Percentiles rank a stretch among this genome's conserved stretches.
Conservation (phyloP, 208 protist genomes). For the Trypanosomatidae sp. region DNA sequence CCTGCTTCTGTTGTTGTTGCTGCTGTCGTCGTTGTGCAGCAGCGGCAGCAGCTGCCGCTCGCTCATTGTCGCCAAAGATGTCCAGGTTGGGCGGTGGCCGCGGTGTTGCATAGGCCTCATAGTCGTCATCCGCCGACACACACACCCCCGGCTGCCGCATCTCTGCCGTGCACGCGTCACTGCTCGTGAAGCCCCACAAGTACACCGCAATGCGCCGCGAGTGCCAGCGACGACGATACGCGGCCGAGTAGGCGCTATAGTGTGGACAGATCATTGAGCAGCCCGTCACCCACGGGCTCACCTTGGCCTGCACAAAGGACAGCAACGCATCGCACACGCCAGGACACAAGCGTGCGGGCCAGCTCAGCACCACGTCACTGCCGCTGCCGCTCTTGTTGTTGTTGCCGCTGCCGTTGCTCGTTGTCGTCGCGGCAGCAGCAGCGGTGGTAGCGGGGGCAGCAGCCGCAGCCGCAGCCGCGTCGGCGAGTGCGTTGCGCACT, state of each 20-base stretch:
- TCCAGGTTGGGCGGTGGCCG: constrained; percentile 48
- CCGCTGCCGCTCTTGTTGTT: too few relatives aligned
- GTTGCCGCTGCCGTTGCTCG: too few relatives aligned
- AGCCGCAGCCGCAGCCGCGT: too few relatives aligned
- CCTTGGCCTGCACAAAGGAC: constrained; percentile 25
- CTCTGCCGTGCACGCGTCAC: constrained; percentile 32
- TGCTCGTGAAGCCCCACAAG: constrained; percentile 62
- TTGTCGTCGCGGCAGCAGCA: too few relatives aligned
- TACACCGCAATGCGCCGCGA: constrained; percentile 54
- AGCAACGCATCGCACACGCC: constrained; percentile 24
- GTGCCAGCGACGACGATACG: constrained; percentile 48
- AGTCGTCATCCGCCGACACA: constrained; percentile 53
- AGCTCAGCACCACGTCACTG: constrained; percentile 12
- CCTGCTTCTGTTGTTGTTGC: constrained; percentile 9
- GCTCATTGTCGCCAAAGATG: constrained; percentile 60
- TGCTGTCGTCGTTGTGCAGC: neutral
- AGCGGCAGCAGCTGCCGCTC: constrained; percentile 9
- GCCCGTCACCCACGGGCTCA: constrained; percentile 61
- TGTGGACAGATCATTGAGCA: constrained; percentile 67
- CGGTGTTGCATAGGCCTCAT: constrained; percentile 50
- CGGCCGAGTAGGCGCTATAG: constrained; percentile 37
- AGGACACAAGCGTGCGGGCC: constrained; percentile 31
- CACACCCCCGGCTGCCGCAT: constrained; percentile 61
- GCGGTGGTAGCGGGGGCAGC: too few relatives aligned
- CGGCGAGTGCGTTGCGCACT: constrained; percentile 22